A percentile compares a stretch with the other conserved stretches of the same genome.
Evolutionary conservation across 2,329 filamentous ascomycete species (phyloP).

Genomic region (Pseudogymnoascus sp.): DNA sequence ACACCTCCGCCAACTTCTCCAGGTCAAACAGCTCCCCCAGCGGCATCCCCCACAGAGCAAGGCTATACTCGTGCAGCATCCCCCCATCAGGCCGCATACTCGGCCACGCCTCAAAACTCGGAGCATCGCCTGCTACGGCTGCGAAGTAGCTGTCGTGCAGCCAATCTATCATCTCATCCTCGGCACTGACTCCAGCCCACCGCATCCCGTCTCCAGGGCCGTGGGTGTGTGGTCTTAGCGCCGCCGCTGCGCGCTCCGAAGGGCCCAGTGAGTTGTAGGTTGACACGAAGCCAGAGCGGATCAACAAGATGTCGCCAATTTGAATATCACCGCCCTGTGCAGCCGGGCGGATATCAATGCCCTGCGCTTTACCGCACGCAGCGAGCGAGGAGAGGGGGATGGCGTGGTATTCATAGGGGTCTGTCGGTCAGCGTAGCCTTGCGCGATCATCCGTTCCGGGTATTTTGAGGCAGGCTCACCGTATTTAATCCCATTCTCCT

Average conservation of each 20-base stretch:
- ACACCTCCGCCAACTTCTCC: constrained; percentile 26
- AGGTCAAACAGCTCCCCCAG: constrained; percentile 29
- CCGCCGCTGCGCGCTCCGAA: constrained; percentile 33
- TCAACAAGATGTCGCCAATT: constrained; percentile 47
- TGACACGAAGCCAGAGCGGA: constrained; percentile 41
- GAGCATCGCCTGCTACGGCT: constrained; percentile 39
- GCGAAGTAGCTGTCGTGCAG: constrained; percentile 36
- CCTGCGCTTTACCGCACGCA: constrained; percentile 25
- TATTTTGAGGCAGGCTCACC: constrained; percentile 12
- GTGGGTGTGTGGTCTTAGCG: constrained; percentile 29
- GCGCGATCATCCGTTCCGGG: not conserved
- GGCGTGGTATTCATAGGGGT: constrained; percentile 24
- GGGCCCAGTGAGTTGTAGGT: constrained; percentile 29
- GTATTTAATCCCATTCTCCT: constrained; percentile 33
- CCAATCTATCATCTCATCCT: constrained; percentile 36
- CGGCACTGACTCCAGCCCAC: constrained; percentile 43
- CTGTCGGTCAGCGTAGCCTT: constrained; percentile 13
- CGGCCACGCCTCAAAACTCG: constrained; percentile 34
- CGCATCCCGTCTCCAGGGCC: constrained; percentile 30
- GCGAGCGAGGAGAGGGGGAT: constrained; percentile 24
- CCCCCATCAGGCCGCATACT: constrained; percentile 13
- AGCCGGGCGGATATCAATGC: constrained; percentile 26
- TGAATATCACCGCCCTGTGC: constrained; percentile 40
- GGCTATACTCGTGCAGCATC: constrained; percentile 26
- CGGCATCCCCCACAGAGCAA: constrained; percentile 29